These are phyloP conservation scores for Neospermospora avenae DNA, from an alignment of 2,329 filamentous ascomycete genomes.

Conservation along the genomic window DNA sequence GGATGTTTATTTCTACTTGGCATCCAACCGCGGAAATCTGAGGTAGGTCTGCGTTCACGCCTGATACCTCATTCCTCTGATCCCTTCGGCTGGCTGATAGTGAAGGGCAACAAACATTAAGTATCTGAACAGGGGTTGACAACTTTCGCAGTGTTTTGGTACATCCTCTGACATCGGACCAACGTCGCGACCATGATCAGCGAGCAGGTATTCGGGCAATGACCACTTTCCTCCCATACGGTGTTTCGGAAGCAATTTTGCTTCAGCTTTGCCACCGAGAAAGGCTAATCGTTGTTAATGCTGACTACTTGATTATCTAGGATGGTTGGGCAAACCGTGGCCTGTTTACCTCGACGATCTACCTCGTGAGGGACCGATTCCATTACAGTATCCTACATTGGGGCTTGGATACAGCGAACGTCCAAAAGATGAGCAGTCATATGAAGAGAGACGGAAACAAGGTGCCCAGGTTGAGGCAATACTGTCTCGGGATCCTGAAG, in stretches of 20 bases:
- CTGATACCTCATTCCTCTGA: background rate
- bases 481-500: background rate
- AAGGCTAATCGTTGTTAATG: no score
- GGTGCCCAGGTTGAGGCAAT: constrained; percentile 5
- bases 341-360: constrained; percentile 7
- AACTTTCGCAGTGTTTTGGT: background rate
- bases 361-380: background rate
- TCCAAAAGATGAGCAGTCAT: constrained; percentile 1
- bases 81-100: no score
- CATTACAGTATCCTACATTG: constrained; percentile 7
- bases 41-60: background rate
- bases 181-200: constrained; percentile 9
- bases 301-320: no score
- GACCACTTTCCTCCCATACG: no score
- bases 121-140: background rate
- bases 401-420: constrained; percentile 4
- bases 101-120: background rate
- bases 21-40: constrained; percentile 7
- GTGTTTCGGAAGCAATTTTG: no score
- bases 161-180: constrained; percentile 8
- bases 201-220: background rate
- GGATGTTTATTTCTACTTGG: constrained; percentile 11
- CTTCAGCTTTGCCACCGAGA: no score
- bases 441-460: constrained; percentile 2
- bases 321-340: constrained; percentile 9